phyloP scores from a whole-genome alignment of 2,329 filamentous ascomycete genomes.

The Dactylellina haptotyla region DNA sequence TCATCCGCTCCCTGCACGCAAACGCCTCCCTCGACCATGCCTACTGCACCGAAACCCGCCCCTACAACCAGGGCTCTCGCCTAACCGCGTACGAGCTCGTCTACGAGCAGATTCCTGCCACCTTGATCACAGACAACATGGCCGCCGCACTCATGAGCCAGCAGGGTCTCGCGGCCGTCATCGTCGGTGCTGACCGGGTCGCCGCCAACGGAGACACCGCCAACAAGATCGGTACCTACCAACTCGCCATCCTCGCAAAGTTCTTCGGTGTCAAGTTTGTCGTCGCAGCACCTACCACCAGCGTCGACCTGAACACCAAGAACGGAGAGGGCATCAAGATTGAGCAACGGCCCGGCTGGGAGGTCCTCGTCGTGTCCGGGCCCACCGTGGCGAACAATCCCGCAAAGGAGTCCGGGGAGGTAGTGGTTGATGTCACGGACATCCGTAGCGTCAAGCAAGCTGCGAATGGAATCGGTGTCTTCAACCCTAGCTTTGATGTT shows the following conservation, averaged over 20 bases:
- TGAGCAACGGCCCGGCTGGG: slow-evolving; percentile 82
- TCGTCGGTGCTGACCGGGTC: slow-evolving; percentile 94
- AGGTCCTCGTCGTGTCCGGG: slow-evolving; percentile 67
- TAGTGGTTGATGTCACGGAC: slow-evolving; percentile 67
- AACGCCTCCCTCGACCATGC: slow-evolving; percentile 77
- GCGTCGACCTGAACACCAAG: slow-evolving; percentile 84
- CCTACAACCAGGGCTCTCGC: slow-evolving; percentile 96
- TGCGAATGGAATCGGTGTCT: slow-evolving; percentile 79
- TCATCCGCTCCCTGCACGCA: slow-evolving; percentile 83
- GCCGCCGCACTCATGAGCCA: slow-evolving; percentile 82
- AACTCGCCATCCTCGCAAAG: slow-evolving; percentile 86
- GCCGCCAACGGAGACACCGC: slow-evolving; percentile 97
- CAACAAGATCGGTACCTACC: slow-evolving; percentile 98
- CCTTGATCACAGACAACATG: slow-evolving; percentile 96
- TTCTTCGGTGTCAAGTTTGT: slow-evolving; percentile 93
- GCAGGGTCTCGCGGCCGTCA: slow-evolving; percentile 79
- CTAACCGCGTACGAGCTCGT: slow-evolving; percentile 97
- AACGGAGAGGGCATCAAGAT: slow-evolving; percentile 85
- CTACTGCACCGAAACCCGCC: slow-evolving; percentile 95
- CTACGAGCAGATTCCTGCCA: slow-evolving; percentile 89
- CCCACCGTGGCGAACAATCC: slow-evolving; percentile 45
- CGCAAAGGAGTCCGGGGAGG: slow-evolving; percentile 68
- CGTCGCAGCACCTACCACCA: slow-evolving; percentile 92
- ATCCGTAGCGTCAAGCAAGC: slow-evolving; percentile 55
- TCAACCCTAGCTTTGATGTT: slow-evolving; percentile 97